A percentile compares a stretch with the other conserved stretches of the same genome.
Evolutionary conservation across 306 rosid species (phyloP).

Genomic region (Acmispon strigosus): DNA sequence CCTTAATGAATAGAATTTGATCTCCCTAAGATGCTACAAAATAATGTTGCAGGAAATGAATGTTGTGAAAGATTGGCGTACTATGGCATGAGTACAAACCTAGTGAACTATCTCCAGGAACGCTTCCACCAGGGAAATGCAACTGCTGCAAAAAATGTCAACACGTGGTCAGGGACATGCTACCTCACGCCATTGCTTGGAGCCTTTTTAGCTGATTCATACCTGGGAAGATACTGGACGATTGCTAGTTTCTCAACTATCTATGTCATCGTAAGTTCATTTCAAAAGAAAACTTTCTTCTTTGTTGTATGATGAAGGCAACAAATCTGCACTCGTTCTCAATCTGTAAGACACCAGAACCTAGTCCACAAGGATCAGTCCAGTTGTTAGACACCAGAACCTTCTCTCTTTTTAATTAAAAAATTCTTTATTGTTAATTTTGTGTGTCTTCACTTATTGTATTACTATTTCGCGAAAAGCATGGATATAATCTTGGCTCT

Average conservation of each 20-base stretch:
- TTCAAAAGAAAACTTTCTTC: neutral
- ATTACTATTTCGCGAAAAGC: neutral
- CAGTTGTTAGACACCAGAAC: neutral
- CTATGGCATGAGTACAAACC: constrained; percentile 81
- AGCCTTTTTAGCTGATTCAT: constrained; percentile 83
- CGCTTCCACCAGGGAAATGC: constrained; percentile 51
- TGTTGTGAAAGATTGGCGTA: constrained; percentile 87
- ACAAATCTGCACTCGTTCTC: neutral
- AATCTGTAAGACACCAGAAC: neutral
- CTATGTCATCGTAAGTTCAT: constrained; percentile 60
- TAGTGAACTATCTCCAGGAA: constrained; percentile 65
- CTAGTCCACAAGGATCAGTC: neutral
- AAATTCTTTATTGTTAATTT: neutral
- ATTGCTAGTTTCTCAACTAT: constrained; percentile 61
- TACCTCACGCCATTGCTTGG: constrained; percentile 78
- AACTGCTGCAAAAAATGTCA: constrained; percentile 55
- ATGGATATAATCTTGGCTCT: neutral
- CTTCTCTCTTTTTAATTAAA: neutral
- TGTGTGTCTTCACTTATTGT: neutral
- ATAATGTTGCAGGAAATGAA: constrained; percentile 47
- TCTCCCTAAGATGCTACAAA: constrained; percentile 2
- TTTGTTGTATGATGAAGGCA: neutral
- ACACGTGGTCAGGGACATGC: constrained; percentile 76
- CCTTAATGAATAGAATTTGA: neutral
- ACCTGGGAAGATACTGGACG: constrained; percentile 86